Conservation (phyloP, 495 filamentous ascomycete genomes). For the Parathielavia hyrcaniae region DNA sequence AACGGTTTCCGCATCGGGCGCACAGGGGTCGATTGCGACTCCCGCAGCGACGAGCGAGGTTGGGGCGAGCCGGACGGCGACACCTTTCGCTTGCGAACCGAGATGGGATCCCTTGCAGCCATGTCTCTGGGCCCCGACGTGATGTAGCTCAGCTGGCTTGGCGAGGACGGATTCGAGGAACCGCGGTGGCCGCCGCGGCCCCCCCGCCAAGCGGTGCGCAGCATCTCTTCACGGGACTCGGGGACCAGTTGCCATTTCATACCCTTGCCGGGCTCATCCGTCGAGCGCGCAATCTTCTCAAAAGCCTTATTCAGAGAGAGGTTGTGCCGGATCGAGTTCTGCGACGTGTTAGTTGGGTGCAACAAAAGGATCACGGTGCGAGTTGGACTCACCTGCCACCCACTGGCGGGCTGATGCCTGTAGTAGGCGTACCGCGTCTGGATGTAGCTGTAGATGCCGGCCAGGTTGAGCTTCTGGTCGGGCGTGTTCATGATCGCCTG, state of each 20-base stretch:
- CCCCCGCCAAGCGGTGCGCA: constrained; percentile 42
- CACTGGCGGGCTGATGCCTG: constrained; percentile 60
- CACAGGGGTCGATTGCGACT: constrained; percentile 52
- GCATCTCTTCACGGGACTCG: constrained; percentile 69
- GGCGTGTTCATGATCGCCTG: constrained; percentile 82
- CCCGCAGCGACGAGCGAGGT: constrained; percentile 41
- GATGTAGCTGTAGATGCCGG: constrained; percentile 89
- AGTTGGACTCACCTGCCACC: constrained; percentile 71
- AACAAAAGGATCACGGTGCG: background rate
- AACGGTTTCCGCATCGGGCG: constrained; percentile 52
- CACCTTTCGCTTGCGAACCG: constrained; percentile 46
- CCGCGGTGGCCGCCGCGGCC: constrained; percentile 53
- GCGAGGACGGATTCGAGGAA: constrained; percentile 53
- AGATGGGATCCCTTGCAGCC: constrained; percentile 38
- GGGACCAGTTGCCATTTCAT: constrained; percentile 95
- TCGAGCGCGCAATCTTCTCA: constrained; percentile 80
- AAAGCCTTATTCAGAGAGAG: constrained; percentile 90
- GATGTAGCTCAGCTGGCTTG: constrained; percentile 47
- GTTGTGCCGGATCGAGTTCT: constrained; percentile 97
- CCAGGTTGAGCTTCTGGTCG: constrained; percentile 80
- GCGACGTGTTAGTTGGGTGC: constrained; percentile 22
- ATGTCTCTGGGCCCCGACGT: constrained; percentile 44
- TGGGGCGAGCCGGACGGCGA: constrained; percentile 47
- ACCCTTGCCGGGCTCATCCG: constrained; percentile 94
- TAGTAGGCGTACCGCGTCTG: constrained; percentile 86